phyloP scores from a whole-genome alignment of 805 yeast species.

The Yarrowia yakushimensis region DNA sequence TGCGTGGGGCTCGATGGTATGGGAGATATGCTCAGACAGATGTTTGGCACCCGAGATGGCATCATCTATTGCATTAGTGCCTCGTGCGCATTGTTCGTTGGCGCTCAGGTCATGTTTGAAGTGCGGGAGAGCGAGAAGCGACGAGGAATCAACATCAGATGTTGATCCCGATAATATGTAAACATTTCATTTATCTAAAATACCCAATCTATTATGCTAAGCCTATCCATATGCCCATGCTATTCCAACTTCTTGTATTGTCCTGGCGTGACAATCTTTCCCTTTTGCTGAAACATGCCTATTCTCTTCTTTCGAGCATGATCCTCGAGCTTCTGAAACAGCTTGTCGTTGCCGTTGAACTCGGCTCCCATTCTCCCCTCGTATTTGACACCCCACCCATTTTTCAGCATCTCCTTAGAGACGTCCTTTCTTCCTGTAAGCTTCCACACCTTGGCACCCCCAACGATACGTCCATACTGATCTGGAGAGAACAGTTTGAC shows the following conservation, averaged over 20 bases:
- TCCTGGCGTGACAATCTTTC: constrained; percentile 28
- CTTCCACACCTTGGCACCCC: constrained; percentile 59
- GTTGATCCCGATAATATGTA: constrained; percentile 41
- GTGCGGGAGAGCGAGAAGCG: constrained; percentile 81
- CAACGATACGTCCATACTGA: constrained; percentile 86
- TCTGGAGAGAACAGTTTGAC: constrained; percentile 78
- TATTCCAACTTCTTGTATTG: constrained; percentile 40
- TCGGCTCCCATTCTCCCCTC: constrained; percentile 80
- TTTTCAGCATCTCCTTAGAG: constrained; percentile 78
- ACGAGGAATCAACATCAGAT: constrained; percentile 75
- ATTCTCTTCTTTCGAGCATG: constrained; percentile 52
- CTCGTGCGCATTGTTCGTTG: constrained; percentile 69
- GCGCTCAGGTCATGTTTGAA: constrained; percentile 92
- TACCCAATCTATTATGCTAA: constrained; percentile 1
- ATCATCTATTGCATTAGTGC: constrained; percentile 56
- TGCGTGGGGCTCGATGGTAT: constrained; percentile 91
- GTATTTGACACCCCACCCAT: constrained; percentile 83
- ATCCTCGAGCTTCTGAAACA: constrained; percentile 58
- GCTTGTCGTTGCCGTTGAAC: constrained; percentile 70
- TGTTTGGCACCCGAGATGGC: constrained; percentile 72
- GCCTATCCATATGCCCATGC: neutral
- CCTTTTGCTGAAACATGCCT: constrained; percentile 64
- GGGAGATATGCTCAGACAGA: constrained; percentile 55
- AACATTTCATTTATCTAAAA: constrained; percentile 14
- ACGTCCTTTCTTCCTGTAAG: constrained; percentile 74